Percentiles rank a stretch among this genome's conserved stretches.
phyloP scores from a whole-genome alignment of 2,329 filamentous ascomycete genomes.

The Aspergillus amoenus region DNA sequence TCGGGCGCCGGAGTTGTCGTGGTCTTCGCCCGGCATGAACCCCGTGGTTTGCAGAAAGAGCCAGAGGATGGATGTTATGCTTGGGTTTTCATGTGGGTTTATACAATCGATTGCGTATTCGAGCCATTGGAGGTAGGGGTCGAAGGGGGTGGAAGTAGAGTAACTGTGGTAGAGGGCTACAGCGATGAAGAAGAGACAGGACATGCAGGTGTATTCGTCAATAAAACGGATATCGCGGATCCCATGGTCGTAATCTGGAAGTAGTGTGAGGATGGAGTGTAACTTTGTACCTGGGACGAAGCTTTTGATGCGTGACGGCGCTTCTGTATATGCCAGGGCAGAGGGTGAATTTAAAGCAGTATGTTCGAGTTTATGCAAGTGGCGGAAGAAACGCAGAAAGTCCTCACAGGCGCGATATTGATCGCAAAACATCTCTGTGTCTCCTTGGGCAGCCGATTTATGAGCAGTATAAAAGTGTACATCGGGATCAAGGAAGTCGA shows the following conservation, averaged over 20 bases:
- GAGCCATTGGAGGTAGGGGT: slow-evolving; percentile 29
- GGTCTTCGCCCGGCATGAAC: slow-evolving; percentile 18
- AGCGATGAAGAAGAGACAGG: slow-evolving; percentile 32
- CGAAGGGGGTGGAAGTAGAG: slow-evolving; percentile 24
- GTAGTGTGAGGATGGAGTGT: slow-evolving; percentile 27
- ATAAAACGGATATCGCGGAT: slow-evolving; percentile 34
- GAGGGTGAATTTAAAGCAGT: slow-evolving; percentile 18
- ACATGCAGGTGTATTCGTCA: slow-evolving; percentile 33
- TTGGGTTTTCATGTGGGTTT: slow-evolving; percentile 26
- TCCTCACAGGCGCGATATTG: slow-evolving; percentile 30
- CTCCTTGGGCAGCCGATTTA: slow-evolving; percentile 10
- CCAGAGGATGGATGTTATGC: slow-evolving; percentile 32
- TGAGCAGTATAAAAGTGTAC: slow-evolving; percentile 20
- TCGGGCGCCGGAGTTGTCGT: slow-evolving; percentile 26
- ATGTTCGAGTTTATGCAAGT: slow-evolving; percentile 25
- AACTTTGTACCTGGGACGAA: slow-evolving; percentile 26
- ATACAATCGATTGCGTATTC: slow-evolving; percentile 23
- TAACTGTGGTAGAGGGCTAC: slow-evolving; percentile 30
- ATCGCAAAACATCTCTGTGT: slow-evolving; percentile 20
- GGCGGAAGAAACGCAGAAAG: slow-evolving; percentile 32
- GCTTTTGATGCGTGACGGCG: slow-evolving; percentile 13
- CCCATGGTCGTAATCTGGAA: slow-evolving; percentile 33
- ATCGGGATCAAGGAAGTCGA: slow-evolving; percentile 25
- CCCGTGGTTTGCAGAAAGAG: slow-evolving; percentile 32
- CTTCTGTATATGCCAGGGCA: background rate